These are phyloP conservation scores for Mycena maculata DNA, from an alignment of 768 basidiomycete genomes.

Conservation along the genomic window DNA sequence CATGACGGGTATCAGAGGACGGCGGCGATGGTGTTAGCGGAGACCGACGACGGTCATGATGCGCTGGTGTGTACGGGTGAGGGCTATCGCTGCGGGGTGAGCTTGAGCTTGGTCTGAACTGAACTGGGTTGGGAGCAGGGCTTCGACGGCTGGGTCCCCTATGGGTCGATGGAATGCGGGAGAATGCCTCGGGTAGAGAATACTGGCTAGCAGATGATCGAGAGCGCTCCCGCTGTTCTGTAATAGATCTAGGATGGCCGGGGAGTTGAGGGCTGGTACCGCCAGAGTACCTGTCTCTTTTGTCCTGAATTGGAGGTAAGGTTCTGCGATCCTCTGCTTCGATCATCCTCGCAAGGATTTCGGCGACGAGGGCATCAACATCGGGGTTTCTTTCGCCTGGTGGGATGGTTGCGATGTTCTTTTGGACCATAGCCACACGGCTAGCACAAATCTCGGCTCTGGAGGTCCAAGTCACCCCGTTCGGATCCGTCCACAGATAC, in stretches of 20 bases:
- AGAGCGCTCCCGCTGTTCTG: slow-evolving; percentile 14
- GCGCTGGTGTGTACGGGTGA: neutral
- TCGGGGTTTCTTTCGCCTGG: slow-evolving; percentile 29
- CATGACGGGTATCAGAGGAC: slow-evolving; percentile 20
- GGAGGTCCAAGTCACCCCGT: slow-evolving; percentile 32
- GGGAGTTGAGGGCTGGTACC: slow-evolving; percentile 1
- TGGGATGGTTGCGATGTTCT: slow-evolving; percentile 23
- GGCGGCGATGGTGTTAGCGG: slow-evolving; percentile 1
- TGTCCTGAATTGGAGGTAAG: slow-evolving; percentile 28
- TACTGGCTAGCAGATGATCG: slow-evolving; percentile 23
- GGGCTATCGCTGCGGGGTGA: neutral
- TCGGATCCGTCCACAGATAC: slow-evolving; percentile 32
- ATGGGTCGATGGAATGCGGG: neutral
- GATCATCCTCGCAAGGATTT: slow-evolving; percentile 34
- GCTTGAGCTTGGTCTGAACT: neutral
- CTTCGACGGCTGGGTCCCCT: slow-evolving; percentile 1
- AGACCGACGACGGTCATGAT: slow-evolving; percentile 1
- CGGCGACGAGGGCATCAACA: slow-evolving; percentile 29
- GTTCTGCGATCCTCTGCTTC: slow-evolving; percentile 25
- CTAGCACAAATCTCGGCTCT: slow-evolving; percentile 33
- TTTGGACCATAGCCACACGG: slow-evolving; percentile 32
- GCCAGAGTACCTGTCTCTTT: slow-evolving; percentile 15
- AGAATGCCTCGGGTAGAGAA: slow-evolving; percentile 3
- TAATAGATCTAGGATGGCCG: neutral
- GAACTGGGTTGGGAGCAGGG: neutral